Evolutionary conservation across 2,329 filamentous ascomycete genomes (phyloP), one percentile per base, ranked within the genome.

Genomic region (Sporothrix schenckii): DNA sequence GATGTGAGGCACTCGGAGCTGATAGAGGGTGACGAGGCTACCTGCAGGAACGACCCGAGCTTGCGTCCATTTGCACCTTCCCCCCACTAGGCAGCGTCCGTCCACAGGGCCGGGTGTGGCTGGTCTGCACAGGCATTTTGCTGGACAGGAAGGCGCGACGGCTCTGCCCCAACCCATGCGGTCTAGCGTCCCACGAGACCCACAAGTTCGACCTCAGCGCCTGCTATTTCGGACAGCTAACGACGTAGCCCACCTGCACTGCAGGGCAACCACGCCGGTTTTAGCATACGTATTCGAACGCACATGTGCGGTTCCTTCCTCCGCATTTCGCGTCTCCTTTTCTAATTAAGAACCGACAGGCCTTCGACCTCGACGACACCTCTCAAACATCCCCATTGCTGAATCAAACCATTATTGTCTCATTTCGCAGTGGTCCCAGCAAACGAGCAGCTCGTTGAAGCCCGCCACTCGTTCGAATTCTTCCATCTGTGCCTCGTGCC

Each of bases 21-120:
- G 49, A 54, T 69, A 30, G 58, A 58, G 61, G 66, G 61, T 53
- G 70, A 69, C 70, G 67, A 73, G 70, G 72, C 72, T 73, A 56
- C 69, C 69, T 72, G 69, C 69, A 72, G 68, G 68, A 70, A 70
- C 69, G 34, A 39, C 54, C 41, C 39, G 27, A 70, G 56, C 47
- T 63, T 24, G 50, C 30, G 24, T 54, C 49, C 58, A 34, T 54
- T 66, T 21, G 63, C 63, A 53, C 61, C 66, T 72, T 72, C 72
- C 72, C 72, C 72, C 66, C 54, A 68, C 63, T 53, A 52, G 52
- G 61, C 58, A 53, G 60, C 68, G 24, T 34, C 14, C 68, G 24
- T 34, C 14, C 41, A 56, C 49, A 16, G 54, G 21, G 58, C 16
- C 41, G 5, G 24, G 24, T 39, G 47, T 52, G 63, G 16, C 47